Evolutionary conservation across 2,329 filamentous ascomycete species (phyloP), one percentile per base, ranked within the genome.

Genomic region (Exophiala oligosperma): DNA sequence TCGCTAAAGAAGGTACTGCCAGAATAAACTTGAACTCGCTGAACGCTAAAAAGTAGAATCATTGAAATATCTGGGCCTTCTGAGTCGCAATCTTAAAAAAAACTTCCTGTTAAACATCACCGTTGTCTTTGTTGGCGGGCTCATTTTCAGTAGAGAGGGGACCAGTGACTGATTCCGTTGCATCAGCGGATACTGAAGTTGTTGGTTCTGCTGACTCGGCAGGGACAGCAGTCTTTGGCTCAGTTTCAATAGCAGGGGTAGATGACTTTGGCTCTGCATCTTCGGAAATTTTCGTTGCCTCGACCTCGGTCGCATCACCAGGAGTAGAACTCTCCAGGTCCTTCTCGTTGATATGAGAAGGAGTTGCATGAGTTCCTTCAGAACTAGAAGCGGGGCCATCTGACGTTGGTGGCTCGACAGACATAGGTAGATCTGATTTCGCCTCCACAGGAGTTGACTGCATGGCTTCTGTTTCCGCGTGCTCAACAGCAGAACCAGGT

Each of bases 401-500:
- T 8, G 32, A 35, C 2, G 6, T 35, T 5, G 26, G 24, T 24
- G 43, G 43, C 21, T 23, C 41, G 9, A 9, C 17, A 24, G n/a
- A 46, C 3, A 24, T 11, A 12, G 17, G 17, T 46, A 46, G 43
- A 43, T 35, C 32, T 9, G 49, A 40, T 24, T 49, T 57, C 28
- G 46, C 43, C 14, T 43, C 47, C 28, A 56, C 35, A 50, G 48
- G 28, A 40, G 17, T 49, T 38, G 59, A 40, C 29, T 43, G 29
- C 41, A 21, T 3, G 14, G 12, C 9, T 51, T 51, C 47, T 29
- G 28, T 26, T 32, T 41, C 37, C 6, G 53, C n/a, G 4, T 21
- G 21, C 32, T 35, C 32, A 29, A n/a, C 23, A 3, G 28, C 4
- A 4, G 56, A 24, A 24, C 50, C 43, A 35, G 32, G 6, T 37